Conservation (phyloP, 768 basidiomycete genomes). For the Pisolithus microcarpus region DNA sequence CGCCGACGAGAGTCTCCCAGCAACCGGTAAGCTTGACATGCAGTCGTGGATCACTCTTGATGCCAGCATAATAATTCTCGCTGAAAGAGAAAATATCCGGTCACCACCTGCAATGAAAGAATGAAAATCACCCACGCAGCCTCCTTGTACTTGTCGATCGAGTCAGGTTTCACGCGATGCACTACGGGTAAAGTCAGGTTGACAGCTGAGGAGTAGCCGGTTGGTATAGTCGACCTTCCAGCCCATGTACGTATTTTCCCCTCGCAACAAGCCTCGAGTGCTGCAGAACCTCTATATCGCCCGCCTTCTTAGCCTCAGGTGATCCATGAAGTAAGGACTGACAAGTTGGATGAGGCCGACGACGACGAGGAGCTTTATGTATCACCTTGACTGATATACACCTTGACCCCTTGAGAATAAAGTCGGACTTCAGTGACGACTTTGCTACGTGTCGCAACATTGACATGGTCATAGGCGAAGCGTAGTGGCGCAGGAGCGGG, state of each 20-base stretch:
- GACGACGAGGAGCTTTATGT: constrained; percentile 14
- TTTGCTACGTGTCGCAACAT: constrained; percentile 21
- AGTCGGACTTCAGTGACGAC: constrained; percentile 7
- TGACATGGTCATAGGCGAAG: neutral
- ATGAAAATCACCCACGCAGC: constrained; percentile 59
- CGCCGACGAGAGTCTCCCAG: constrained; percentile 88
- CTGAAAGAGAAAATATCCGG: constrained; percentile 35
- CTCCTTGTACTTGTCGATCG: constrained; percentile 75
- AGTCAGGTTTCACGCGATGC: constrained; percentile 81
- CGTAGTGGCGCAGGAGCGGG: constrained; percentile 16
- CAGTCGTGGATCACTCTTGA: constrained; percentile 65
- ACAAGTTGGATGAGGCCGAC: constrained; percentile 20
- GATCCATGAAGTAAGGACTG: constrained; percentile 93
- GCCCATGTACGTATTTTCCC: constrained; percentile 89
- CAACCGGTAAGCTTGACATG: constrained; percentile 87
- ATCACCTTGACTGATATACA: constrained; percentile 60
- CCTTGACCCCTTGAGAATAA: constrained; percentile 28
- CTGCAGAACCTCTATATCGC: constrained; percentile 67
- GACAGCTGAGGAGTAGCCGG: neutral
- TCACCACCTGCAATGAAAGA: constrained; percentile 2
- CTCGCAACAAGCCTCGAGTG: constrained; percentile 86
- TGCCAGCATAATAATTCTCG: constrained; percentile 75
- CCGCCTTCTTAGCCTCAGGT: constrained; percentile 77
- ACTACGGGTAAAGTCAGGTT: constrained; percentile 35
- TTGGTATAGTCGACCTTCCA: constrained; percentile 52